Percentiles rank a stretch among this genome's conserved stretches.
phyloP scores from a whole-genome alignment of 2,329 filamentous ascomycete genomes.

The Colletotrichum graminicola region DNA sequence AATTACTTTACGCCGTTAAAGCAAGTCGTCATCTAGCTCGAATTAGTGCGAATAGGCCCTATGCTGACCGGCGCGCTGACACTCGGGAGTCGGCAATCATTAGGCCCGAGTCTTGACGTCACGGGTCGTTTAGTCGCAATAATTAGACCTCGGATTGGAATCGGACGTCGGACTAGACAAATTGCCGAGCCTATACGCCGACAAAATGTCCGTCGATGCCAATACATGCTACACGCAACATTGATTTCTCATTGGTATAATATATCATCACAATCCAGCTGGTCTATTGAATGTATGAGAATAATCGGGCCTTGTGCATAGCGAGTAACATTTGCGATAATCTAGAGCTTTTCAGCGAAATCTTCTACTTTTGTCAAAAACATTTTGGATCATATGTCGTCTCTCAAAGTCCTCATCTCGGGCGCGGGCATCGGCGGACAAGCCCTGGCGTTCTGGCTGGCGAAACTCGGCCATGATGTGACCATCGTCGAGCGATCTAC shows the following conservation, averaged over 20 bases:
- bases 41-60: conserved; percentile 5
- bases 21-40: neutral
- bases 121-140: neutral
- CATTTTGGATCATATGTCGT: conserved; percentile 43
- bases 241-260: neutral
- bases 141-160: conserved; percentile 26
- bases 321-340: neutral
- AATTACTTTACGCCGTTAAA: neutral
- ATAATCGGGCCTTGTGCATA: neutral
- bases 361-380: neutral
- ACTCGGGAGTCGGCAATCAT: conserved; percentile 2
- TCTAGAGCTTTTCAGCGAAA: too few species aligned
- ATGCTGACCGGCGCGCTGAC: neutral
- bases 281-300: neutral
- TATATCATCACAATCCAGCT: neutral
- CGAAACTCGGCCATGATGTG: conserved; percentile 51
- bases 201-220: neutral
- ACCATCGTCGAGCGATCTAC: conserved; percentile 59
- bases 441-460: conserved; percentile 57
- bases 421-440: conserved; percentile 61
- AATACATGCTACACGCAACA: too few species aligned
- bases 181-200: conserved; percentile 14
- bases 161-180: conserved; percentile 11
- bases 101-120: conserved; percentile 30
- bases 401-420: conserved; percentile 61